Conservation (phyloP, 2,329 filamentous ascomycete species). For the Fusarium hostae region DNA sequence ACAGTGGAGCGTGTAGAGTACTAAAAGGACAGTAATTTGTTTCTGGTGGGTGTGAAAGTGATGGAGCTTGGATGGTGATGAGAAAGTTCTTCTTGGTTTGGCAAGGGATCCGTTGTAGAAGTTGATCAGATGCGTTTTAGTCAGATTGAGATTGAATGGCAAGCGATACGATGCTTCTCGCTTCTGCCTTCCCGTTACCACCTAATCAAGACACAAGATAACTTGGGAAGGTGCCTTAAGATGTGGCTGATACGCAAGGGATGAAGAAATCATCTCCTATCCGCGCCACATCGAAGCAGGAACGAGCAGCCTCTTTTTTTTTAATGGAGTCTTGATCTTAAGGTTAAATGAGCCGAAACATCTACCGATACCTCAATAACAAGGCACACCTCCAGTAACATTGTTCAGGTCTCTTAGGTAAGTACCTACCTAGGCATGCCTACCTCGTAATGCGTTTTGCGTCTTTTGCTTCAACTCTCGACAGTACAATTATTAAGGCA, state of each 20-base stretch:
- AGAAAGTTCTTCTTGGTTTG: background rate
- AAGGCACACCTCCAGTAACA: background rate
- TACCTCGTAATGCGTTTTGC: background rate
- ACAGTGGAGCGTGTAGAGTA: background rate
- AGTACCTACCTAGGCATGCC: background rate
- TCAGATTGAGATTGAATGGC: background rate
- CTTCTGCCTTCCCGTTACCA: background rate
- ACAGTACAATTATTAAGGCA: background rate
- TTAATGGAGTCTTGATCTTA: conserved; percentile 1
- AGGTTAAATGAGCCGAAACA: conserved; percentile 11
- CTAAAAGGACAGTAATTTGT: background rate
- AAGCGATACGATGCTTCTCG: background rate
- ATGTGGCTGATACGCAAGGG: conserved; percentile 1
- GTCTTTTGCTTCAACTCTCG: conserved; percentile 6
- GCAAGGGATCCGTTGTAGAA: background rate
- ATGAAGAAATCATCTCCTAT: background rate
- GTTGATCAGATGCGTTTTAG: background rate
- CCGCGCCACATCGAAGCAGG: conserved; percentile 3
- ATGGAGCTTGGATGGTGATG: background rate
- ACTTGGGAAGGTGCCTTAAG: background rate
- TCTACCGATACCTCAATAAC: background rate
- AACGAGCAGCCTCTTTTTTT: background rate
- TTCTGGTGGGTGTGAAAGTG: background rate
- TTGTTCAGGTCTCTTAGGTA: background rate
- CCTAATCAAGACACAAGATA: background rate